Conservation (phyloP, 2,329 filamentous ascomycete species). For the Penicillium verrucosum region DNA sequence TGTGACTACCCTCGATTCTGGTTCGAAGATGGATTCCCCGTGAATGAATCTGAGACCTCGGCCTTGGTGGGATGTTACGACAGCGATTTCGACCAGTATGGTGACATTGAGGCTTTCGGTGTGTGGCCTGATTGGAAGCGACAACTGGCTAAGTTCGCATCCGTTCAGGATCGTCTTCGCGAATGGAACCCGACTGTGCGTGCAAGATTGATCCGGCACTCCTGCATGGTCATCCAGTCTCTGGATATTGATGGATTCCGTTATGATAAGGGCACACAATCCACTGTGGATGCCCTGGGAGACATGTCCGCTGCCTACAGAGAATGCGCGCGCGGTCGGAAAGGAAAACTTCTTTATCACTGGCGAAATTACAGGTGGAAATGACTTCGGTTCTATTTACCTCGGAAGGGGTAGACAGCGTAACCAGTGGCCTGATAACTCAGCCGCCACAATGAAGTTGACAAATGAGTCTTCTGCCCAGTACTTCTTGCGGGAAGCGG, state of each 20-base stretch:
- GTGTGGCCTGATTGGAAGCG: slow-evolving; percentile 62
- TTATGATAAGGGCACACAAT: slow-evolving; percentile 64
- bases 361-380: slow-evolving; percentile 63
- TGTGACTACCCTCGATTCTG: slow-evolving; percentile 62
- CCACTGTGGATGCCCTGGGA: slow-evolving; percentile 59
- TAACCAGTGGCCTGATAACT: slow-evolving; percentile 46
- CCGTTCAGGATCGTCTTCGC: slow-evolving; percentile 64
- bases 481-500: slow-evolving; percentile 53
- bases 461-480: slow-evolving; percentile 45
- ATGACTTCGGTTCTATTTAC: slow-evolving; percentile 59
- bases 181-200: slow-evolving; percentile 60
- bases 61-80: slow-evolving; percentile 56
- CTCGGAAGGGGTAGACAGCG: slow-evolving; percentile 60
- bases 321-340: slow-evolving; percentile 54
- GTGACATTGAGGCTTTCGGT: slow-evolving; percentile 62
- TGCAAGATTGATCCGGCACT: slow-evolving; percentile 59
- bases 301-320: slow-evolving; percentile 58
- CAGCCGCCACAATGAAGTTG: slow-evolving; percentile 47
- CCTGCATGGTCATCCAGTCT: slow-evolving; percentile 59
- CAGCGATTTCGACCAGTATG: slow-evolving; percentile 64
- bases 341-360: slow-evolving; percentile 64
- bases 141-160: slow-evolving; percentile 63
- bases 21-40: slow-evolving; percentile 54
- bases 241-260: slow-evolving; percentile 65
- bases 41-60: slow-evolving; percentile 46